Conservation (phyloP, 2,329 filamentous ascomycete genomes). For the Phaeosphaeriaceae sp. region DNA sequence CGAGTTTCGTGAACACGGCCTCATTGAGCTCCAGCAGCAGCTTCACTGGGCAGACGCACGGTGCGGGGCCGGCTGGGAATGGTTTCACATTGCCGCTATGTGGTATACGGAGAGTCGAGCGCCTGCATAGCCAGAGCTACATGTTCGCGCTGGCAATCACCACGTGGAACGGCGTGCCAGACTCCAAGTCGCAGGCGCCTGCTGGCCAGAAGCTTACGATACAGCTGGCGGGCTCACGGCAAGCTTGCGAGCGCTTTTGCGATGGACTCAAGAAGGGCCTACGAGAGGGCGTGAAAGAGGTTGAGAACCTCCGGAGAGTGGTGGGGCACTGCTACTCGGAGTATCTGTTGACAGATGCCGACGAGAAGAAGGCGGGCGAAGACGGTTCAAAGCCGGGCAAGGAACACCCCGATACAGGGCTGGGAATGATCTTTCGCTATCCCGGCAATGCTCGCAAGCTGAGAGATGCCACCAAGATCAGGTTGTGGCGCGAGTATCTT, state of each 20-base stretch:
- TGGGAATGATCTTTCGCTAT: constrained; percentile 92
- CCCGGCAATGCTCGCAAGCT: constrained; percentile 94
- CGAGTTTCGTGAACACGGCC: constrained; percentile 82
- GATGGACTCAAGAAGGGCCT: constrained; percentile 92
- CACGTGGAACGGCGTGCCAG: constrained; percentile 78
- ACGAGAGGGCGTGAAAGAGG: constrained; percentile 84
- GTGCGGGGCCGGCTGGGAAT: constrained; percentile 90
- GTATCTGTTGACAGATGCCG: constrained; percentile 57
- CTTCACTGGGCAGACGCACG: constrained; percentile 92
- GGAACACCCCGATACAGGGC: constrained; percentile 84
- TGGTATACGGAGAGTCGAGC: constrained; percentile 88
- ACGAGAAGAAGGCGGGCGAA: constrained; percentile 41
- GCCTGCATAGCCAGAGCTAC: constrained; percentile 90
- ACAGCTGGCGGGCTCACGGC: constrained; percentile 86
- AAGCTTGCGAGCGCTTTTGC: constrained; percentile 92
- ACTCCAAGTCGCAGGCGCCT: constrained; percentile 52
- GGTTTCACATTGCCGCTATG: constrained; percentile 95
- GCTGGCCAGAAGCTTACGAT: constrained; percentile 86
- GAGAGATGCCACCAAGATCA: constrained; percentile 94
- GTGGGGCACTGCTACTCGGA: constrained; percentile 85
- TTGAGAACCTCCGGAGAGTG: constrained; percentile 82
- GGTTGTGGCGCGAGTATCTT: constrained; percentile 95
- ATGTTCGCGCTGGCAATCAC: constrained; percentile 93
- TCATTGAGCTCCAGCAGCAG: constrained; percentile 80
- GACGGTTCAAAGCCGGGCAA: constrained; percentile 53